These are phyloP conservation scores for Rhododendron ferrugineum DNA, from an alignment of 148 eudicot species.

Conservation along the genomic window DNA sequence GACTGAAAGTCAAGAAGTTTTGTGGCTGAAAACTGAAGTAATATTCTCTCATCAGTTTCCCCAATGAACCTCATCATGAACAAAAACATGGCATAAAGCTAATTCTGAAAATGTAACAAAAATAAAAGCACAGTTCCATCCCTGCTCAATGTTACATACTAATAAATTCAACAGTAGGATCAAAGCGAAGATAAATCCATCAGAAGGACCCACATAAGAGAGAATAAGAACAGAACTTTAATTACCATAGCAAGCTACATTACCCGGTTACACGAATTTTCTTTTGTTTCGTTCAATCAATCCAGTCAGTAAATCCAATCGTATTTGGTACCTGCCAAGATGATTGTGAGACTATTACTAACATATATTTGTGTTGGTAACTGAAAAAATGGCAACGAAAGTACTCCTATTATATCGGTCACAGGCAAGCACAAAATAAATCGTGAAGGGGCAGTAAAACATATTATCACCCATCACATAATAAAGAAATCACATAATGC, in stretches of 20 bases:
- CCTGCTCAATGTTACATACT: background rate
- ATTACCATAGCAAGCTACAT: constrained; percentile 29
- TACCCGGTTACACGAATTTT: constrained; percentile 86
- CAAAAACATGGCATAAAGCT: background rate
- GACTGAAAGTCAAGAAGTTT: too few species aligned
- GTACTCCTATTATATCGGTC: background rate
- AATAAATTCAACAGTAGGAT: background rate
- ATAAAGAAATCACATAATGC: background rate
- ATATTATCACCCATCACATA: background rate
- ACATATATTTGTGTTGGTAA: background rate
- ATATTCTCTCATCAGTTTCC: too few species aligned
- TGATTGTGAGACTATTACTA: constrained; percentile 1
- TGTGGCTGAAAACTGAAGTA: too few species aligned
- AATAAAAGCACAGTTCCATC: background rate
- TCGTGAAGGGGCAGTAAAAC: background rate
- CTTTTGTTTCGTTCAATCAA: constrained; percentile 92
- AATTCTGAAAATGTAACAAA: background rate
- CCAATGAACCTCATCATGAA: too few species aligned
- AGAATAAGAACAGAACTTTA: background rate
- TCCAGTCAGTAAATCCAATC: constrained; percentile 97
- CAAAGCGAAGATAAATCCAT: background rate
- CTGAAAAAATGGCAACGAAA: background rate
- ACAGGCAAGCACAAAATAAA: background rate
- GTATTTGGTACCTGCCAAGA: constrained; percentile 80
- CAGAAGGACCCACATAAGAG: background rate